A percentile compares a stretch with the other conserved stretches of the same genome.
phyloP scores from a whole-genome alignment of 805 yeast genomes.

The Saturnispora quitensis region DNA sequence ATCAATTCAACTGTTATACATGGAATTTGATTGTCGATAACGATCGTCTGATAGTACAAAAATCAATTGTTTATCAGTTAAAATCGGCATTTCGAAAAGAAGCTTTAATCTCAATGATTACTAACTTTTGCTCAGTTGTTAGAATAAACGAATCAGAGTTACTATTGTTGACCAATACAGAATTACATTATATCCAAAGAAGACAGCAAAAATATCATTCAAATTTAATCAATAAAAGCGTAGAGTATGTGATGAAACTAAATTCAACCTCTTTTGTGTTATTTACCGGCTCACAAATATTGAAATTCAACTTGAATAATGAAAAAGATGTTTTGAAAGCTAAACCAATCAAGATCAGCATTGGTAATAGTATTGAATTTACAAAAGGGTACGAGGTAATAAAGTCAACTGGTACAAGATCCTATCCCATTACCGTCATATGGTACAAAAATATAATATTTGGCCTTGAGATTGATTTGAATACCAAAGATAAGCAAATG shows the following conservation, averaged over 20 bases:
- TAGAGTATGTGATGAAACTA: slow-evolving; percentile 27
- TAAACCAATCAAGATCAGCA: slow-evolving; percentile 24
- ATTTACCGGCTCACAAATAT: slow-evolving; percentile 28
- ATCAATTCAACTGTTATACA: slow-evolving; percentile 27
- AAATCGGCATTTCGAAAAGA: slow-evolving; percentile 19
- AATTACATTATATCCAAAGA: slow-evolving; percentile 22
- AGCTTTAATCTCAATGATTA: slow-evolving; percentile 15
- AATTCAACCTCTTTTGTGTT: slow-evolving; percentile 20
- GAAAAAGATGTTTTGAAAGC: slow-evolving; percentile 18
- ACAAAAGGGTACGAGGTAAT: slow-evolving; percentile 7
- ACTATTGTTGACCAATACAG: slow-evolving; percentile 23
- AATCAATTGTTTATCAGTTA: slow-evolving; percentile 22
- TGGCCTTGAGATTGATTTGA: slow-evolving; percentile 39
- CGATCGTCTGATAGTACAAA: slow-evolving; percentile 14
- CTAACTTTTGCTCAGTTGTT: slow-evolving; percentile 21
- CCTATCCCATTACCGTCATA: slow-evolving; percentile 43
- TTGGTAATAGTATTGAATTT: slow-evolving; percentile 24
- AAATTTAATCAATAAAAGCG: slow-evolving; percentile 17
- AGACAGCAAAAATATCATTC: slow-evolving; percentile 19
- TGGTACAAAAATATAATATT: slow-evolving; percentile 39
- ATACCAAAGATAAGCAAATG: slow-evolving; percentile 15
- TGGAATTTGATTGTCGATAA: slow-evolving; percentile 21
- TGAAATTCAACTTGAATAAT: slow-evolving; percentile 24
- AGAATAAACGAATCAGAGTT: slow-evolving; percentile 24
- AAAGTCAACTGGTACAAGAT: slow-evolving; percentile 27